Base-by-base conservation (phyloP, 805 yeast species). In the Barnettozyma salicaria region DNA sequence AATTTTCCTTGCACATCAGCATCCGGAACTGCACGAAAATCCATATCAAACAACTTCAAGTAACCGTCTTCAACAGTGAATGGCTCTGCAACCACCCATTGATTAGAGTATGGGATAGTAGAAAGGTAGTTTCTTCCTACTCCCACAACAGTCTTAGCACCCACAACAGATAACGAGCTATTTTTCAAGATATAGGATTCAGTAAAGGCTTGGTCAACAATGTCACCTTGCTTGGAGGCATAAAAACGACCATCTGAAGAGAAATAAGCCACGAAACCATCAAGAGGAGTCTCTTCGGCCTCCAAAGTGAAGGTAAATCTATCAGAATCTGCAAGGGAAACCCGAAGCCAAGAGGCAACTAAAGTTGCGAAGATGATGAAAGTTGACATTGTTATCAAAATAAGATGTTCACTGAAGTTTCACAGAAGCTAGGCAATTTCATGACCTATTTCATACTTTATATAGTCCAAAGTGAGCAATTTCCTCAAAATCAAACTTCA, bases 1-100 rank as follows among this genome's bases (percentile, higher is more conserved):
- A 37, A 44, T 17, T 21, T 28, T 14, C 31, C 36, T n/a, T 41
- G 36, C n/a, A 38, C 37, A 6, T 28, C 27, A 14, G 40, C 43
- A 19, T 36, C 26, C 16, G 43, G 43, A 19, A 42, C 34, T 5
- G 42, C 48, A 23, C 34, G 27, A 27, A 36, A 44, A 13, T 41
- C 42, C 11, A 41, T 12, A 14, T 30, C 34, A 32, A 31, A 39
- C 12, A 31, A 32, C 20, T 34, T 26, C 37, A 44, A 24, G 27
- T 31, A 39, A 1, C 48, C 48, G 11, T 36, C 41, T 14, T 29
- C 41, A 20, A 39, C 39, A 19, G 40, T 34, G 28, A 36, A 44
- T 4, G 32, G 40, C 12, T 34, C 37, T 12, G 48, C 41, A 7
- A 14, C 28, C 5, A n/a, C 24, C 10, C 24, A 35, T 7, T 33